Base-by-base conservation (phyloP, 2,329 filamentous ascomycete genomes). In the Aspergillus sp. region DNA sequence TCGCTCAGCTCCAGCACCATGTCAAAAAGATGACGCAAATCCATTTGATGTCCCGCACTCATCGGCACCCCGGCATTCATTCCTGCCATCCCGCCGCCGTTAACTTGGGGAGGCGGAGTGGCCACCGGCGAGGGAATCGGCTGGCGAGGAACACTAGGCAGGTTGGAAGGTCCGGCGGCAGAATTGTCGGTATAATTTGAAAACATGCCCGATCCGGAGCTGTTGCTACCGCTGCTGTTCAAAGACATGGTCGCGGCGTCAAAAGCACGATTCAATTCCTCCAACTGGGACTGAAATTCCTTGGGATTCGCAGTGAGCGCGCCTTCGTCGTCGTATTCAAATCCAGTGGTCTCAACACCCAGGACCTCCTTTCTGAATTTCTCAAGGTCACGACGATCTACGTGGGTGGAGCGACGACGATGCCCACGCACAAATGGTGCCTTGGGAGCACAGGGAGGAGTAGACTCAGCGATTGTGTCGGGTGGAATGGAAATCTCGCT, bases 11-110 rank as follows among this genome's bases (percentile, higher is more conserved):
- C 79, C 53, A 79, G 65, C 27, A 82, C 77, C 73, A 80, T 80
- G 37, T 79, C 75, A 57, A 79, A 81, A 3, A 82, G 70, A 54
- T 80, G 76, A 60, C 80, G 79, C 48, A 82, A 69, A 61, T 82
- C 79, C 76, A 81, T 80, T 67, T 81, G 77, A 54, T 81, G 79
- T 11, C 79, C 79, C 8, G 79, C 79, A 59, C 77, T 78, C 71
- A 78, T 75, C 1, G 77, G 73, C 58, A 78, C 69, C 33, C 65
- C 68, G 5, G 67, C 66, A 53, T 70, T 73, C 68, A 77, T 73
- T 8, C 70, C 74, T 27, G 70, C 69, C 66, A 77, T 72, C 17
- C 70, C 68, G 33, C 64, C 67, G 19, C 73, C 74, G 53, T 75
- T 74, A 46, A 69, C 66, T 59, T 75, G 73, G 39, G 65, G 54